Percentiles rank a stretch among this genome's conserved stretches.
Conservation (phyloP, 805 yeast genomes). For the Saturnispora zaruensis region DNA sequence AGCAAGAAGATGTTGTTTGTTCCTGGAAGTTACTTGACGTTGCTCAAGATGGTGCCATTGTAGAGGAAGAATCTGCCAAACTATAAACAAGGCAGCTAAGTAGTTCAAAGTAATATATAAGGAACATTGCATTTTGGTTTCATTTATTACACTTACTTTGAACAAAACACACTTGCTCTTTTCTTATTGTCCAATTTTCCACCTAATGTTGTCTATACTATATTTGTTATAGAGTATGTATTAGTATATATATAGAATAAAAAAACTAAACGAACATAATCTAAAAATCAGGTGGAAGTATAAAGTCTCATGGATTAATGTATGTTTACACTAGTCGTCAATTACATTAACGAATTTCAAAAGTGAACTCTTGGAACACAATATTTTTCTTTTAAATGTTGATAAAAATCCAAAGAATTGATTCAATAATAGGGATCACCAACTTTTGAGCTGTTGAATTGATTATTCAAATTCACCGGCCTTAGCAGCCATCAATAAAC, state of each 20-base stretch:
- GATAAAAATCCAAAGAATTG: background rate
- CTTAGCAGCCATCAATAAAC: constrained; percentile 92
- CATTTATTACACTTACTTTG: background rate
- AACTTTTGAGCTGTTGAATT: background rate
- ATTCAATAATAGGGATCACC: background rate
- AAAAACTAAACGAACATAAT: background rate
- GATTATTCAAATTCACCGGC: constrained; percentile 73
- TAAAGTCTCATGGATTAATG: constrained; percentile 4
- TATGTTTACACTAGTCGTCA: background rate
- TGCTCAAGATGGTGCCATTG: constrained; percentile 81
- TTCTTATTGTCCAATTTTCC: background rate
- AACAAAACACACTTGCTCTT: background rate
- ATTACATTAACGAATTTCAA: background rate
- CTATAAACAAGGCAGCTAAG: constrained; percentile 10
- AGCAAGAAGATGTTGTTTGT: constrained; percentile 57
- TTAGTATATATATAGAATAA: background rate
- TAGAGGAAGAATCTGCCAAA: constrained; percentile 32
- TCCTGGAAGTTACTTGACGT: constrained; percentile 77
- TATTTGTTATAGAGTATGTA: background rate
- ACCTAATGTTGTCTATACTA: background rate
- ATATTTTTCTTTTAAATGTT: background rate
- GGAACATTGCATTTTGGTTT: background rate
- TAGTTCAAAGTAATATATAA: background rate
- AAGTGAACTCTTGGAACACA: background rate
- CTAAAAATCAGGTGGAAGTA: constrained; percentile 10